These are phyloP conservation scores for Pseudogymnoascus pannorum DNA, from an alignment of 2,329 filamentous ascomycete genomes.

Conservation along the genomic window DNA sequence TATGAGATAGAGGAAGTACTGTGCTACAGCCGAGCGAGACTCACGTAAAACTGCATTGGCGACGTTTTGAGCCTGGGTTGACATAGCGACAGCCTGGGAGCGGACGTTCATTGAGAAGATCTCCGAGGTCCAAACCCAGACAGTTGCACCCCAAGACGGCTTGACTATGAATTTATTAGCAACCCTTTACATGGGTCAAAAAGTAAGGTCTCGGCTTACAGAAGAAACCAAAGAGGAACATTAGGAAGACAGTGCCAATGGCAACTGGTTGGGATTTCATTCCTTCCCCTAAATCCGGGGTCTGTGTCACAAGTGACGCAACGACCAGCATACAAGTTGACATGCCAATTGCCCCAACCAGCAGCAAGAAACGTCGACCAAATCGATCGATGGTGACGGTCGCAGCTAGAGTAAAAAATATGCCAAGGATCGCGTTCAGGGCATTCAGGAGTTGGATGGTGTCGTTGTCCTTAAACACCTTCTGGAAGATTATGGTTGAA, in stretches of 20 bases:
- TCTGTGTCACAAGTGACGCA: constrained; percentile 45
- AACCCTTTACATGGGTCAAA: not conserved
- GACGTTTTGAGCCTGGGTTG: not conserved
- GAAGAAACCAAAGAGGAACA: constrained; percentile 21
- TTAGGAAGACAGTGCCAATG: constrained; percentile 29
- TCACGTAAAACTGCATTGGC: constrained; percentile 2
- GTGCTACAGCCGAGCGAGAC: not conserved
- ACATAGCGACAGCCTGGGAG: constrained; percentile 20
- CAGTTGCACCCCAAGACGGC: constrained; percentile 23
- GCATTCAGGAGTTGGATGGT: constrained; percentile 49
- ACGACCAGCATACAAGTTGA: constrained; percentile 47
- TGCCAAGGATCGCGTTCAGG: constrained; percentile 47
- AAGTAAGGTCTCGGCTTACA: constrained; percentile 15
- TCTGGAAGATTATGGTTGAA: constrained; percentile 48
- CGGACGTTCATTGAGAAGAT: constrained; percentile 30
- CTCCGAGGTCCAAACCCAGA: constrained; percentile 29
- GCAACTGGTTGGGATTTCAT: constrained; percentile 41
- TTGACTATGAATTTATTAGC: not conserved
- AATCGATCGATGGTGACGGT: constrained; percentile 50
- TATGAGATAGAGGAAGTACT: not conserved
- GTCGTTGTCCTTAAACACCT: constrained; percentile 41
- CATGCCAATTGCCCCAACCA: constrained; percentile 47
- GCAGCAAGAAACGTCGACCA: constrained; percentile 46
- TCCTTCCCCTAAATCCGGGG: constrained; percentile 34
- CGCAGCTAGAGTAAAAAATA: constrained; percentile 48